phyloP scores from a whole-genome alignment of 202 grass and related monocot species.

The Saccharum hybrid region DNA sequence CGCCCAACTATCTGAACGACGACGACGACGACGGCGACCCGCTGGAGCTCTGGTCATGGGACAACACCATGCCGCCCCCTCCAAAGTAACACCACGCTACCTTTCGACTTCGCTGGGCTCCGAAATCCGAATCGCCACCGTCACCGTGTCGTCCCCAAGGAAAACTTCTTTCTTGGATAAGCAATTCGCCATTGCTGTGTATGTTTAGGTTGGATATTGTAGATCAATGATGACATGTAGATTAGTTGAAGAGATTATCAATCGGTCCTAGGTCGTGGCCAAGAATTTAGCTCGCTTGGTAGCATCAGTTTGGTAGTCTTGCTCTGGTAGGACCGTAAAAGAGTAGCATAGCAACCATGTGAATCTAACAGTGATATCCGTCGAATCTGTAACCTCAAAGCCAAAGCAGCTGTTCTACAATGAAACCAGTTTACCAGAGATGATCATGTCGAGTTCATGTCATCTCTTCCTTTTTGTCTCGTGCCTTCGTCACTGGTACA shows the following conservation, averaged over 20 bases:
- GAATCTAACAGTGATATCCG: neutral
- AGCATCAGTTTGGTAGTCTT: neutral
- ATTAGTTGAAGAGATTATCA: neutral
- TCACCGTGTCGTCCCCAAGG: neutral
- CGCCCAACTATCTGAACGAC: neutral
- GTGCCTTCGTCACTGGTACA: neutral
- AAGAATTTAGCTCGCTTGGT: constrained; percentile 15
- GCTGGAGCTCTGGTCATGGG: constrained; percentile 45
- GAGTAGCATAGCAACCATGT: neutral
- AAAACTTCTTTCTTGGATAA: neutral
- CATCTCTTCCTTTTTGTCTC: neutral
- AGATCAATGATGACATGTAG: neutral
- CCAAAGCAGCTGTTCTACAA: neutral
- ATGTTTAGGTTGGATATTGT: constrained; percentile 6
- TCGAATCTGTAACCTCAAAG: neutral
- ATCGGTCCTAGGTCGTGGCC: neutral
- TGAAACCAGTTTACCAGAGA: neutral
- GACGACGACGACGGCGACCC: neutral
- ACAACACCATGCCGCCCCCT: constrained; percentile 5
- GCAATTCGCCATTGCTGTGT: neutral
- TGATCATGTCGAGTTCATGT: neutral
- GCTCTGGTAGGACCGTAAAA: neutral
- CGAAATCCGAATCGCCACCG: neutral
- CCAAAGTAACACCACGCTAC: neutral
- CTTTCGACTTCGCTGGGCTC: neutral